These are phyloP conservation scores for Fraxinus sp. DNA, from an alignment of 305 asterid genomes.

Conservation along the genomic window DNA sequence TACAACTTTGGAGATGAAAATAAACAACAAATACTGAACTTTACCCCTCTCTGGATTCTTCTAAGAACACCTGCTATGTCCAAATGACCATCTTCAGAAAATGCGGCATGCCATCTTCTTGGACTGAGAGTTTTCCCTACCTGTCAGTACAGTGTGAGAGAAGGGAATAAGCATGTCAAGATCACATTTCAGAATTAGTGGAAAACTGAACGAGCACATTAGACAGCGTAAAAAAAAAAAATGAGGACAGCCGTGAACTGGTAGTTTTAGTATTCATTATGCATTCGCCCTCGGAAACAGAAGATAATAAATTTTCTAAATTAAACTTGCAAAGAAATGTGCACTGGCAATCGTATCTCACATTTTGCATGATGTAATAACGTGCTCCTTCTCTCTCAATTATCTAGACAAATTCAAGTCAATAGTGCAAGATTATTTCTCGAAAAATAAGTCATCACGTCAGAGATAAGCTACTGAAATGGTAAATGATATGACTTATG, in stretches of 20 bases:
- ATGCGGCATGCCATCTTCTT: slow-evolving; percentile 94
- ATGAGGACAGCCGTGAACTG: background rate
- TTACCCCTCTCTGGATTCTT: slow-evolving; percentile 96
- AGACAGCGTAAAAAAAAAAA: background rate
- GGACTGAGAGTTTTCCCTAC: slow-evolving; percentile 83
- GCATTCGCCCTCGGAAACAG: background rate
- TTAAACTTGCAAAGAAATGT: background rate
- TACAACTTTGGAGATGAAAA: slow-evolving; percentile 15
- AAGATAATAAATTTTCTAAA: background rate
- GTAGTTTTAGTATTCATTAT: background rate
- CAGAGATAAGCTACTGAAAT: background rate
- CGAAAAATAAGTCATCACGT: background rate
- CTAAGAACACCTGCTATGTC: slow-evolving; percentile 90
- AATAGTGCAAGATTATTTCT: background rate
- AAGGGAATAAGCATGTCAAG: slow-evolving; percentile 7
- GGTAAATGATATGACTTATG: background rate
- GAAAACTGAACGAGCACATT: background rate
- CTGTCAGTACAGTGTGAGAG: slow-evolving; percentile 35
- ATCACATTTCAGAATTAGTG: background rate
- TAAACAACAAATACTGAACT: slow-evolving; percentile 9
- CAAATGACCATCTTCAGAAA: slow-evolving; percentile 71
- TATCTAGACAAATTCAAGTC: background rate
- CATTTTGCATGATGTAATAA: background rate
- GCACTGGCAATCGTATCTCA: background rate
- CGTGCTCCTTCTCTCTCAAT: slow-evolving; percentile 2